phyloP scores from a whole-genome alignment of 805 yeast genomes.

The Kodamaea jinghongensis region DNA sequence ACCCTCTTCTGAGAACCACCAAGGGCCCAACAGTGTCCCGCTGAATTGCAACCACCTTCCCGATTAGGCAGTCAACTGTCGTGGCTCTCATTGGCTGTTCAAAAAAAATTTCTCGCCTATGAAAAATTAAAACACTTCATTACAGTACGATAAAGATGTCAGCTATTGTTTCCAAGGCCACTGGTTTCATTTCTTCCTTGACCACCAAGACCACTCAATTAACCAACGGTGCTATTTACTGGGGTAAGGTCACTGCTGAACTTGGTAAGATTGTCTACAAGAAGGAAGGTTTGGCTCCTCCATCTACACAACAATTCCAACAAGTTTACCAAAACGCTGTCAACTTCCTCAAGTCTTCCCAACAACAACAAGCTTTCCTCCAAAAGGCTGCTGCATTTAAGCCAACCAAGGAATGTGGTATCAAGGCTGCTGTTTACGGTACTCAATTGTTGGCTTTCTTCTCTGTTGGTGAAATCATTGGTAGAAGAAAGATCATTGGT shows the following conservation, averaged over 20 bases:
- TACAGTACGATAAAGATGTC: constrained; percentile 27
- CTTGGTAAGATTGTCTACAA: constrained; percentile 76
- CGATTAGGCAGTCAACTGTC: constrained; percentile 22
- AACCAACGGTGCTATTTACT: constrained; percentile 67
- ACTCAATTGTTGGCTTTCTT: constrained; percentile 88
- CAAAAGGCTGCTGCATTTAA: constrained; percentile 44
- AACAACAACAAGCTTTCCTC: constrained; percentile 59
- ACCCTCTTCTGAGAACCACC: too few species aligned
- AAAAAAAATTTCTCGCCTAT: constrained; percentile 1
- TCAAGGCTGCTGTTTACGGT: constrained; percentile 70
- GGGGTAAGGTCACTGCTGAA: constrained; percentile 68
- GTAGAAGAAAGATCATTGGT: constrained; percentile 92
- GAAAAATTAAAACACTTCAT: background rate
- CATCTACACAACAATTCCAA: constrained; percentile 72
- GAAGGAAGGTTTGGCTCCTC: constrained; percentile 93
- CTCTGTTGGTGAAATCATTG: constrained; percentile 92
- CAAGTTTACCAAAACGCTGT: constrained; percentile 56
- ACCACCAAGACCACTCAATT: constrained; percentile 38
- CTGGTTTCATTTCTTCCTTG: constrained; percentile 33
- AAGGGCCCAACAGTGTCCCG: too few species aligned
- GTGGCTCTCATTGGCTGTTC: background rate
- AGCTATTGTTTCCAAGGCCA: constrained; percentile 42
- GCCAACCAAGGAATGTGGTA: constrained; percentile 52
- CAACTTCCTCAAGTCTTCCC: constrained; percentile 35
- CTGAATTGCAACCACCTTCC: constrained; percentile 12